phyloP scores from a whole-genome alignment of 768 basidiomycete genomes.

The Boletales sp. region DNA sequence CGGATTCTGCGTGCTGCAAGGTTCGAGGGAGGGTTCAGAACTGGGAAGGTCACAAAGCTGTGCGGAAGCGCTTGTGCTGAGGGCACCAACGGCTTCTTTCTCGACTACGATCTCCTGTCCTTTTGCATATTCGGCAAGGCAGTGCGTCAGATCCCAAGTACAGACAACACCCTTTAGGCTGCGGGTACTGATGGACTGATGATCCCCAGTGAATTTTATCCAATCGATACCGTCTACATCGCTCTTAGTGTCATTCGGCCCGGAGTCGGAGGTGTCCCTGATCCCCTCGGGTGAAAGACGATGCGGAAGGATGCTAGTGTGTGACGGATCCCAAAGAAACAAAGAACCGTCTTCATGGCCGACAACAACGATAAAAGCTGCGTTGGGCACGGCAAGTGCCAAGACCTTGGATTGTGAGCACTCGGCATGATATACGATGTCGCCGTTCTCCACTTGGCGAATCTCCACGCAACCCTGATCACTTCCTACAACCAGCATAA shows the following conservation, averaged over 20 bases:
- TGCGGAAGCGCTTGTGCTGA: neutral
- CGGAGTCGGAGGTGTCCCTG: neutral
- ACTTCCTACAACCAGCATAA: slow-evolving; percentile 9
- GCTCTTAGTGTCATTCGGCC: neutral
- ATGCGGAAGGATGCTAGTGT: slow-evolving; percentile 1
- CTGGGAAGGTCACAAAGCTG: neutral
- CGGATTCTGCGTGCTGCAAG: neutral
- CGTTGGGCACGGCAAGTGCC: slow-evolving; percentile 9
- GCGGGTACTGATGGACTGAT: slow-evolving; percentile 8
- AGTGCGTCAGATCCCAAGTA: slow-evolving; percentile 13
- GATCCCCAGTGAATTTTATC: slow-evolving; percentile 9
- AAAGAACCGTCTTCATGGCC: slow-evolving; percentile 14
- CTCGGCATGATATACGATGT: slow-evolving; percentile 2
- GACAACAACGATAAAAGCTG: slow-evolving; percentile 6
- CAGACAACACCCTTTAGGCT: slow-evolving; percentile 11
- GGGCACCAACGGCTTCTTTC: neutral
- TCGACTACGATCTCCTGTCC: neutral
- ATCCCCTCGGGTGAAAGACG: slow-evolving; percentile 1
- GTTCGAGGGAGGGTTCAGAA: neutral
- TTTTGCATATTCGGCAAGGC: slow-evolving; percentile 6
- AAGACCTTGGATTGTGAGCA: slow-evolving; percentile 8
- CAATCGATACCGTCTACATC: slow-evolving; percentile 5
- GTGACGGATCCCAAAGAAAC: slow-evolving; percentile 15
- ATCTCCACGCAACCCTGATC: slow-evolving; percentile 10
- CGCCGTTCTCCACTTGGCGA: slow-evolving; percentile 12